phyloP scores from a whole-genome alignment of 2,329 filamentous ascomycete genomes.

The Penicillium sp. region DNA sequence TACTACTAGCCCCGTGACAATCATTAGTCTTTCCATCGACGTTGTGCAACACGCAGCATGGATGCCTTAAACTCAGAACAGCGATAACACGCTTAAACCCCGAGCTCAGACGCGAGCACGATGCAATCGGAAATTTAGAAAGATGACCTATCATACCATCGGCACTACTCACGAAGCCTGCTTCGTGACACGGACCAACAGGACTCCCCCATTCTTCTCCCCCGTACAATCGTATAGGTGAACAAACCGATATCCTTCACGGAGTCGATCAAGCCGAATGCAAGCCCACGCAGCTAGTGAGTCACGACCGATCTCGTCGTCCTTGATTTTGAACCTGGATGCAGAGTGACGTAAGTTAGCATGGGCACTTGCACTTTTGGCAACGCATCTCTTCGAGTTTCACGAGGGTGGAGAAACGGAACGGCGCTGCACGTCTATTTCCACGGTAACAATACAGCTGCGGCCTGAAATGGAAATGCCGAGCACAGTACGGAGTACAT shows the following conservation, averaged over 20 bases:
- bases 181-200: conserved; percentile 79
- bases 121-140: conserved; percentile 6
- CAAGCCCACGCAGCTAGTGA: conserved; percentile 87
- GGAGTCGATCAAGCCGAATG: conserved; percentile 80
- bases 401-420: conserved; percentile 10
- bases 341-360: conserved; percentile 15
- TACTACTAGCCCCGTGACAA: neutral
- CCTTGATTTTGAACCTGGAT: conserved; percentile 78
- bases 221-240: conserved; percentile 75
- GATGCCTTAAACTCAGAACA: conserved; percentile 5
- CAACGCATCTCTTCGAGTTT: neutral
- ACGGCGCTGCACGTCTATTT: conserved; percentile 18
- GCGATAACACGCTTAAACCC: neutral
- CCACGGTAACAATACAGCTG: conserved; percentile 7
- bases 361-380: neutral
- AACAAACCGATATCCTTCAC: conserved; percentile 76
- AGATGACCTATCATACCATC: conserved; percentile 14
- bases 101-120: neutral
- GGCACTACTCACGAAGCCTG: conserved; percentile 26
- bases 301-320: conserved; percentile 81
- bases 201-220: conserved; percentile 66
- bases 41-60: conserved; percentile 12
- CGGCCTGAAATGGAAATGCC: neutral
- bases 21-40: neutral
- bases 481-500: too few relatives aligned